Conservation (phyloP, 441 rosid genomes). For the Melastoma candidum region DNA sequence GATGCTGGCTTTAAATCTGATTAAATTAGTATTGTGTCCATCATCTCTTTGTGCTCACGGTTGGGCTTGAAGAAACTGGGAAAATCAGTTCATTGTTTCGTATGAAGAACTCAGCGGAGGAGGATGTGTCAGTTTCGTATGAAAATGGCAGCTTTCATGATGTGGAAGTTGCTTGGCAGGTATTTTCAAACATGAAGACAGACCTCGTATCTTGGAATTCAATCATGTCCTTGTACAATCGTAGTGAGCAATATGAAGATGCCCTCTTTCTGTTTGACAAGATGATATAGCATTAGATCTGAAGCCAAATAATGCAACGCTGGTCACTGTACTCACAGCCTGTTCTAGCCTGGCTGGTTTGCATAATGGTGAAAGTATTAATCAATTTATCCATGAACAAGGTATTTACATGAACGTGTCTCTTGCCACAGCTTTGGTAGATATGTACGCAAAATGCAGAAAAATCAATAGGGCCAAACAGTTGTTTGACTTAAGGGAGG, state of each 20-base stretch:
- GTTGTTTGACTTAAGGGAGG: constrained; percentile 26
- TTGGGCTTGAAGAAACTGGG: constrained; percentile 25
- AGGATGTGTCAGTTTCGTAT: constrained; percentile 25
- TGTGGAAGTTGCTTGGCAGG: constrained; percentile 26
- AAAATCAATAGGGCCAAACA: constrained; percentile 32
- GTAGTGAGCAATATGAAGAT: constrained; percentile 22
- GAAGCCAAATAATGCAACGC: constrained; percentile 35
- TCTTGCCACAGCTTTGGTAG: constrained; percentile 39
- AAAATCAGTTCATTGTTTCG: constrained; percentile 39
- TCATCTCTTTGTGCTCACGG: constrained; percentile 34
- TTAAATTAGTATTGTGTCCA: constrained; percentile 28
- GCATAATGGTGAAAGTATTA: constrained; percentile 34
- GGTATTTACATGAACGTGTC: constrained; percentile 28
- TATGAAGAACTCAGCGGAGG: constrained; percentile 22
- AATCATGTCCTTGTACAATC: constrained; percentile 33
- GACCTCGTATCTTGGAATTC: constrained; percentile 41
- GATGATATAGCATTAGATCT: constrained; percentile 29
- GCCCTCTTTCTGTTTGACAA: constrained; percentile 38
- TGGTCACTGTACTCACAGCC: constrained; percentile 38
- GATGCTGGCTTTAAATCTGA: constrained; percentile 26
- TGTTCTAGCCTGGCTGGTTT: constrained; percentile 38
- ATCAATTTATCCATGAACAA: constrained; percentile 28
- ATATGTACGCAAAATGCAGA: constrained; percentile 57
- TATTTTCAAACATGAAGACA: constrained; percentile 25
- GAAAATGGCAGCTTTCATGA: constrained; percentile 38